Evolutionary conservation across 768 basidiomycete genomes (phyloP), one percentile per base, ranked within the genome.

Genomic region (Trametes punicea): DNA sequence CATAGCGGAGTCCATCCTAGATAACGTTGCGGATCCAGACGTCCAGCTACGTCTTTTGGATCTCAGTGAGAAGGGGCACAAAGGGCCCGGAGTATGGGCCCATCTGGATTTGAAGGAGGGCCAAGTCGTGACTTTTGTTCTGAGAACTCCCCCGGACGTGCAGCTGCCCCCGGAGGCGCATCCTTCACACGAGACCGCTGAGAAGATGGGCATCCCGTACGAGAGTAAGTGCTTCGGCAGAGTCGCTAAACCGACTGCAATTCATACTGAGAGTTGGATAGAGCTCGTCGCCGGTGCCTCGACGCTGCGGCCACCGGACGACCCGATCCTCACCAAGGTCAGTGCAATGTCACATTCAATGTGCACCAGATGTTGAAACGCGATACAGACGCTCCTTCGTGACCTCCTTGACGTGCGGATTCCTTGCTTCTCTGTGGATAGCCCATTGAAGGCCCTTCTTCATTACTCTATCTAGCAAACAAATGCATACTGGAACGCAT

Each of bases 71-170:
- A 81, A 85, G 67, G 92, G 91, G 0, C 88, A 94, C 64, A 79
- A 86, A 47, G 94, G 95, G 1, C 75, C 77, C 3, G 84, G 79
- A 7, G 80, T 84, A 18, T 78, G 74, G 59, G 71, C 79, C 11
- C 74, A 84, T 16, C 73, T 98, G 46, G 71, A 74, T 23, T 74
- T 98, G 20, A 67, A 72, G 20, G 96, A 98, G 69, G 95, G 96
- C 0, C 93, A 99, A 69, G 79, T 79, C 16, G 85, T 98, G n/a
- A 90, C 90, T 2, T 97, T 98, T 64, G 78, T 97, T 15, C 72
- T 98, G 63, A 77, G 94, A 38, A 85, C 82, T 40, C 83, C 83
- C 8, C 71, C 75, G n/a, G 68, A 68, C 11, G 47, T 27, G 38
- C 38, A 44, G 26, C 21, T 57, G 29, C 62, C 69, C 51, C 53